Evolutionary conservation across 2,329 filamentous ascomycete genomes (phyloP).

Genomic region (Trichothecium sympodiale): DNA sequence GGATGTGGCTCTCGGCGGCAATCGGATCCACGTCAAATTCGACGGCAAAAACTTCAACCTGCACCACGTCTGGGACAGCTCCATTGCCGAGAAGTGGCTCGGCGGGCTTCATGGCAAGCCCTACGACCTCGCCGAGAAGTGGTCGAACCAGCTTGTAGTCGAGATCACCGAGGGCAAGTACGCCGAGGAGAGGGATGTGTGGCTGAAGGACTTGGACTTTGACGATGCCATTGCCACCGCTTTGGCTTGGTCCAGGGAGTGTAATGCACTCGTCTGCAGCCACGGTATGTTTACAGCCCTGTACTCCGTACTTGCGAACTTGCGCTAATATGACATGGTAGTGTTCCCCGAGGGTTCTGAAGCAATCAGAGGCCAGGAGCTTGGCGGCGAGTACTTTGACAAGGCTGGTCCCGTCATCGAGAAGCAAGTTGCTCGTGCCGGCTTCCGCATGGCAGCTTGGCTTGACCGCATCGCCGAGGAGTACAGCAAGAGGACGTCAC

Average conservation of each 20-base stretch:
- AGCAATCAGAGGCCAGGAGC: constrained; percentile 47
- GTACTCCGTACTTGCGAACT: neutral
- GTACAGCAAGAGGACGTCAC: constrained; percentile 8
- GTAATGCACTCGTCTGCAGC: constrained; percentile 50
- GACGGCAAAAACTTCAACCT: constrained; percentile 48
- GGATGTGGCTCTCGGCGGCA: constrained; percentile 53
- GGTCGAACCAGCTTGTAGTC: constrained; percentile 43
- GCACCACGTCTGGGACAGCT: constrained; percentile 64
- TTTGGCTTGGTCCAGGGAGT: constrained; percentile 52
- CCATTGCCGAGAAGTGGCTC: constrained; percentile 54
- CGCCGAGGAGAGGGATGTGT: constrained; percentile 32
- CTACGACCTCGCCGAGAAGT: constrained; percentile 38
- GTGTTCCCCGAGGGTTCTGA: constrained; percentile 51
- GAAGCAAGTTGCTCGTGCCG: constrained; percentile 55
- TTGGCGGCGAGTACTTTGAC: constrained; percentile 52
- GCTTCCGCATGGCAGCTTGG: constrained; percentile 58
- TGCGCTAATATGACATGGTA: constrained; percentile 14
- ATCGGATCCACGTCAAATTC: constrained; percentile 55
- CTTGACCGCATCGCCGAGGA: constrained; percentile 48
- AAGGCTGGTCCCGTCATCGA: constrained; percentile 54
- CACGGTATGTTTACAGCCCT: constrained; percentile 36
- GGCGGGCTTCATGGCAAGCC: constrained; percentile 41
- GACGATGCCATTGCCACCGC: constrained; percentile 42
- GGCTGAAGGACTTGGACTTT: constrained; percentile 48
- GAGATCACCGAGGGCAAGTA: constrained; percentile 48